These are phyloP conservation scores for Ligustrum vulgare DNA, from an alignment of 257 asterid genomes.

Conservation along the genomic window DNA sequence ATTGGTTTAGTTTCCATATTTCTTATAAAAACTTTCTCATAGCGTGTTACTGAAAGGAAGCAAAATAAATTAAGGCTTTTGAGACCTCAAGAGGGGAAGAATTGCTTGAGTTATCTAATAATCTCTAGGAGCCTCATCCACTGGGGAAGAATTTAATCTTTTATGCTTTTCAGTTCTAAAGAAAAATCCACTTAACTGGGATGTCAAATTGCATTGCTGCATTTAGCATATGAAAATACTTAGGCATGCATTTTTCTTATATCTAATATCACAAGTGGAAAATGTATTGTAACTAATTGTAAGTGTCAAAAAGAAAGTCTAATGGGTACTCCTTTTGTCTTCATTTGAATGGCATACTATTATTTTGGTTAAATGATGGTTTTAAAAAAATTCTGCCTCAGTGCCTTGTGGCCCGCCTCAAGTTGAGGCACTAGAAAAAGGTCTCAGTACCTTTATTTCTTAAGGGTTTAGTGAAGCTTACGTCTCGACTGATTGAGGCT, in stretches of 20 bases:
- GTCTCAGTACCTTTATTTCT: too few relatives aligned
- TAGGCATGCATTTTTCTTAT: background rate
- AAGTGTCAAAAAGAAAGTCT: background rate
- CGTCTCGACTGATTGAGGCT: too few relatives aligned
- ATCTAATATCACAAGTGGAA: background rate
- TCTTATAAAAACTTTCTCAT: background rate
- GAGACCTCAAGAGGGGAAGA: background rate
- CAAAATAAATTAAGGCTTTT: background rate
- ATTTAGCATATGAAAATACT: background rate
- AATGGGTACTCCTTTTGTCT: background rate
- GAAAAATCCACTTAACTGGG: background rate
- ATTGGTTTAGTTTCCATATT: slow-evolving; percentile 3
- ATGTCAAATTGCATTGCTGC: background rate
- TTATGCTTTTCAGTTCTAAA: background rate
- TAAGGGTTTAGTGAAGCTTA: too few relatives aligned
- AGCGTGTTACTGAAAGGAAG: background rate
- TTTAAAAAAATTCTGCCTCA: too few relatives aligned
- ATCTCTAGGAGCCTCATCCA: background rate
- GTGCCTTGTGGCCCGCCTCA: too few relatives aligned
- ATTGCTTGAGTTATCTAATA: background rate
- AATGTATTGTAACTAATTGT: background rate
- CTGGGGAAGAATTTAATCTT: slow-evolving; percentile 5
- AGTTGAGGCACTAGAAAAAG: too few relatives aligned
- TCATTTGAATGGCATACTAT: background rate
- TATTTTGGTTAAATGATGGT: background rate